phyloP scores from a whole-genome alignment of 352 stramenopile species.

The Globisporangium takayamanum region DNA sequence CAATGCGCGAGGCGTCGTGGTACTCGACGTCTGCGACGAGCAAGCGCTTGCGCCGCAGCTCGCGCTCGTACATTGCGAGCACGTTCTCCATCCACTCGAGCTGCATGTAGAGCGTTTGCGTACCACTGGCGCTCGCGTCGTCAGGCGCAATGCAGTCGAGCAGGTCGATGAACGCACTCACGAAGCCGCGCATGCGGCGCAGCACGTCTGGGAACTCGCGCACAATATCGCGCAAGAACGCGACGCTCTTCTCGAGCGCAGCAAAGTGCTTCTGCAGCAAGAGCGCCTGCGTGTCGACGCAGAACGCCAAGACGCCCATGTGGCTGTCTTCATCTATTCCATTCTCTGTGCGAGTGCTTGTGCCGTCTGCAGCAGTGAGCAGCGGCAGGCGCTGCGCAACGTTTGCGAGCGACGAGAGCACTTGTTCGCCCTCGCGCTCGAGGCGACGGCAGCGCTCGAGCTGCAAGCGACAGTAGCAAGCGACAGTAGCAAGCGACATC shows the following conservation, averaged over 20 bases:
- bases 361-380: constrained; percentile 14
- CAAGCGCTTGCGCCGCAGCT: constrained; percentile 47
- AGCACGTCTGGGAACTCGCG: constrained; percentile 41
- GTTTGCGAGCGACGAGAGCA: constrained; percentile 66
- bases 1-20: constrained; percentile 30
- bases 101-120: constrained; percentile 14
- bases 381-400: constrained; percentile 49
- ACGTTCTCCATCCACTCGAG: constrained; percentile 79
- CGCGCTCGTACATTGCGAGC: constrained; percentile 55
- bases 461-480: constrained; percentile 12
- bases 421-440: constrained; percentile 55
- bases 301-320: constrained; percentile 43
- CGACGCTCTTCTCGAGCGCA: constrained; percentile 57
- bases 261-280: constrained; percentile 62
- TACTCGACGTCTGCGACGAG: constrained; percentile 54
- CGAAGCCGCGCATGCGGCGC: constrained; percentile 31
- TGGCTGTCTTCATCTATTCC: not conserved
- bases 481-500: not conserved
- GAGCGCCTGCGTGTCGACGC: constrained; percentile 24
- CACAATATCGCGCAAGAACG: constrained; percentile 49
- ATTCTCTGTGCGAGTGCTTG: not conserved
- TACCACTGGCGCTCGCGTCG: constrained; percentile 3
- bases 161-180: constrained; percentile 26
- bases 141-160: constrained; percentile 17
- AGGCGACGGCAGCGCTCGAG: constrained; percentile 40